Evolutionary conservation across 1,284 basidiomycete genomes (phyloP), one percentile per base, ranked within the genome.

Genomic region (Coniferiporia sulphurascens): DNA sequence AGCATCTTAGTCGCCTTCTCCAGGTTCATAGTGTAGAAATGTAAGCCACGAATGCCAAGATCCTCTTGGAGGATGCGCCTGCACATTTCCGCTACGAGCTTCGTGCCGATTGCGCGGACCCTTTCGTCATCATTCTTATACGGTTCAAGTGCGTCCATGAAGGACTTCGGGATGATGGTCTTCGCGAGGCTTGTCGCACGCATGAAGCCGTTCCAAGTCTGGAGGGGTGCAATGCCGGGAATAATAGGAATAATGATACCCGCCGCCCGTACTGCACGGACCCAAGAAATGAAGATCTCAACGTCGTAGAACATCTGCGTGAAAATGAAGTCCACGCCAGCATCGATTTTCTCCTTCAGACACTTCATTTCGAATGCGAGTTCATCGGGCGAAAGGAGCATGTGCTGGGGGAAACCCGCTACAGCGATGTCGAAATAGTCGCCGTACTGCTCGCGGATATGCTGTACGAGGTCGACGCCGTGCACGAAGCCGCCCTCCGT

Each of bases 21-120:
- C 54, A 99, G 77, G 72, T 99, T 99, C 85, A 99, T 91, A 59
- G 96, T 99, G 76, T 98, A 99, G 70, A 99, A 92, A 73, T 99
- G 96, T 63, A 98, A 75, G 4, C 92, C 93, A 48, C 83, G 84
- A 67, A 95, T 90, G 9, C 87, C 95, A 41, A 94, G 81, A 58
- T 86, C 81, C 44, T 87, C 85, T n/a, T 78, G 75, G 60, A 96
- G 76, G 65, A 96, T 93, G 62, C 79, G 78, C 59, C 86, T 79
- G 70, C 93, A 95, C 87, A 95, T 90, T 15, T 94, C 91, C 19
- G 89, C 89, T 19, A 96, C 91, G 27, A 95, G 80, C 72, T 86
- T 90, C 19, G 86, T 95, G 12, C 95, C 95, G 63, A 95, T 81
- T 67, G 87, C 90, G 67, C 94, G 82, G 55, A 98, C 95, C 66